Evolutionary conservation across 371 early-diverging fungal species (phyloP), one percentile per base, ranked within the genome.

Genomic region (Mucor mucedo): DNA sequence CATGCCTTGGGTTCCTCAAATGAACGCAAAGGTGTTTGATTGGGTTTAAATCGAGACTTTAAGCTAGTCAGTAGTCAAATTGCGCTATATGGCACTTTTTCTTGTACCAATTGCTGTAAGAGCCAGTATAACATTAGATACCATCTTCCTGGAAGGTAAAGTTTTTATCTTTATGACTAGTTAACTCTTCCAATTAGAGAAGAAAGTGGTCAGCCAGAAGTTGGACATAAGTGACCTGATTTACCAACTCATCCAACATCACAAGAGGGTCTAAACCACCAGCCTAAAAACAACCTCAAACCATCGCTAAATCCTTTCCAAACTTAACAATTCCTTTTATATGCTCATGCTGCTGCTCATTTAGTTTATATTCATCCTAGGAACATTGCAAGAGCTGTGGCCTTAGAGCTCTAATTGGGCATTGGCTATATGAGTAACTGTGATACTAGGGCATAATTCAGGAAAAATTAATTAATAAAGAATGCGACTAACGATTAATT

Each of bases 61-160:
- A 39, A 39, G 60, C 38, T 39, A 40, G 50, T 40, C 60, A 59
- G 60, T 59, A 59, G 60, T 59, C 60, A 59, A 59, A 59, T 48
- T 39, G 52, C 40, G 39, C 50, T 38, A 35, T 40, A 16, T 49
- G 50, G 40, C 52, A 50, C 40, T 49, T 48, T 38, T 50, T 59
- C 50, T 50, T 59, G 50, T 50, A 49, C 60, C 35, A 59, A 50
- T 49, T 50, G 29, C 28, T 59, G 50, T 50, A 50, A 11, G 60
- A 59, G 49, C 27, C 39, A 48, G 52, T 59, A 59, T 49, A 40
- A 16, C 60, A 50, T 48, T 49, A 50, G 27, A 11, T 49, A 49
- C 38, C 40, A 59, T 59, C 35, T 59, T 59, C 52, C 39, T 59
- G 38, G 41, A 49, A 59, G 5, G 38, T 50, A 49, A 59, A 59